Conservation (phyloP, 306 rosid genomes). For the Glycine latifolia region DNA sequence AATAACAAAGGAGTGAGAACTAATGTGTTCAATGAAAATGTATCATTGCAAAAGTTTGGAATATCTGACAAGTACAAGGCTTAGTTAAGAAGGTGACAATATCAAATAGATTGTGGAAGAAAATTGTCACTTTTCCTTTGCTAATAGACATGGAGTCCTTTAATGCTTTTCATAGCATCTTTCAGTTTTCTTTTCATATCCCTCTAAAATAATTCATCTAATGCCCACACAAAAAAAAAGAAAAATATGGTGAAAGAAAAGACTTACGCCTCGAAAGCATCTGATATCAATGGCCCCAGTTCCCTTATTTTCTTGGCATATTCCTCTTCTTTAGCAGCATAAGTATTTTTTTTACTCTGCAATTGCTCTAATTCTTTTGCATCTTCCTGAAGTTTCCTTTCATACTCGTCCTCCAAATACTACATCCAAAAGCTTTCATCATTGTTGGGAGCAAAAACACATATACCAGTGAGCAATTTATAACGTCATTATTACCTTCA, state of each 20-base stretch:
- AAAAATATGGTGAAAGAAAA: conserved; percentile 25
- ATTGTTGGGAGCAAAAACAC: conserved; percentile 46
- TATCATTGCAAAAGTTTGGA: background rate
- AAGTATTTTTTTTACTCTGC: conserved; percentile 73
- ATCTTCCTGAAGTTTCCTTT: conserved; percentile 90
- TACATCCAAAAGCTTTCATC: conserved; percentile 54
- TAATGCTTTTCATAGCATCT: conserved; percentile 6
- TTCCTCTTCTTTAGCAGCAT: conserved; percentile 91
- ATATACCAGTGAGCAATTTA: conserved; percentile 42
- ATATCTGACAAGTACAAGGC: conserved; percentile 19
- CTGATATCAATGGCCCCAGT: conserved; percentile 88
- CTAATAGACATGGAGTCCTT: conserved; percentile 25
- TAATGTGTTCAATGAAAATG: too few species aligned
- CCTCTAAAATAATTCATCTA: conserved; percentile 12
- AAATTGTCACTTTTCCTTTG: background rate
- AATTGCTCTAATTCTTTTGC: conserved; percentile 91
- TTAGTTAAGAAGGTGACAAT: conserved; percentile 12
- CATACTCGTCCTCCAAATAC: conserved; percentile 83
- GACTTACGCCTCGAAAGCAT: conserved; percentile 93
- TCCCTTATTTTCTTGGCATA: conserved; percentile 89
- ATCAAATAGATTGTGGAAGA: background rate
- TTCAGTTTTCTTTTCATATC: conserved; percentile 6
- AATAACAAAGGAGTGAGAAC: too few species aligned
- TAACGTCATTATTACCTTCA: conserved; percentile 68
- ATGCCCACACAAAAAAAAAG: background rate